These are phyloP conservation scores for Mycena filopes DNA, from an alignment of 768 basidiomycete genomes.

Conservation along the genomic window DNA sequence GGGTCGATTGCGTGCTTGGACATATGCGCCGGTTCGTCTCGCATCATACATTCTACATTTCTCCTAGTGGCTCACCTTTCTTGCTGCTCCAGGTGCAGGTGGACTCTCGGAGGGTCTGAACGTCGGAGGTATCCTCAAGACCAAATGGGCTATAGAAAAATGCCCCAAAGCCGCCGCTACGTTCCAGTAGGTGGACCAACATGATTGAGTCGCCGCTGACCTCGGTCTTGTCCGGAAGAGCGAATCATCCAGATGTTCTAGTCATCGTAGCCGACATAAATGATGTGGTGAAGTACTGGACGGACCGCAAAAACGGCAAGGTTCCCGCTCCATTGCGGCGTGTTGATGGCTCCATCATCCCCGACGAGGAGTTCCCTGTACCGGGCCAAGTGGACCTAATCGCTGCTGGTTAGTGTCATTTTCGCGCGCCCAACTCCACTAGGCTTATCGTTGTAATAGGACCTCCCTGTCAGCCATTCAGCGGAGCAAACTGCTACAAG, in stretches of 20 bases:
- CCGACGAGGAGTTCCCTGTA: slow-evolving; percentile 12
- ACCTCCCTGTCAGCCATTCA: slow-evolving; percentile 27
- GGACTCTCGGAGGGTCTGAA: slow-evolving; percentile 59
- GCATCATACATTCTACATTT: too few relatives aligned
- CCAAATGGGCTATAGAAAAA: slow-evolving; percentile 61
- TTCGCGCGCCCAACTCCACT: neutral
- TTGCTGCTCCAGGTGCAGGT: slow-evolving; percentile 48
- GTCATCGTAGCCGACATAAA: slow-evolving; percentile 18
- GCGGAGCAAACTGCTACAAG: slow-evolving; percentile 9
- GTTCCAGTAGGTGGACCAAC: slow-evolving; percentile 46
- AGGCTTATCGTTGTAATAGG: slow-evolving; percentile 1
- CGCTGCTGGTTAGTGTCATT: neutral
- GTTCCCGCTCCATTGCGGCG: neutral
- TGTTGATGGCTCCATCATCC: slow-evolving; percentile 1
- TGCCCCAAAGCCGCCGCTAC: slow-evolving; percentile 56
- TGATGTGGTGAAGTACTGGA: neutral
- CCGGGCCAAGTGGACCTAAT: slow-evolving; percentile 11
- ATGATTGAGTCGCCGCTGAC: neutral
- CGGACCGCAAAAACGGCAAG: slow-evolving; percentile 7
- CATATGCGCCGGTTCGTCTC: slow-evolving; percentile 15
- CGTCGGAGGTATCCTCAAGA: slow-evolving; percentile 52
- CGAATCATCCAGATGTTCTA: slow-evolving; percentile 11
- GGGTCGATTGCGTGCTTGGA: neutral
- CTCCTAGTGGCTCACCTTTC: neutral
- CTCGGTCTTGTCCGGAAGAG: neutral